phyloP scores from a whole-genome alignment of 2,329 filamentous ascomycete species.

The Venturia carpophila region DNA sequence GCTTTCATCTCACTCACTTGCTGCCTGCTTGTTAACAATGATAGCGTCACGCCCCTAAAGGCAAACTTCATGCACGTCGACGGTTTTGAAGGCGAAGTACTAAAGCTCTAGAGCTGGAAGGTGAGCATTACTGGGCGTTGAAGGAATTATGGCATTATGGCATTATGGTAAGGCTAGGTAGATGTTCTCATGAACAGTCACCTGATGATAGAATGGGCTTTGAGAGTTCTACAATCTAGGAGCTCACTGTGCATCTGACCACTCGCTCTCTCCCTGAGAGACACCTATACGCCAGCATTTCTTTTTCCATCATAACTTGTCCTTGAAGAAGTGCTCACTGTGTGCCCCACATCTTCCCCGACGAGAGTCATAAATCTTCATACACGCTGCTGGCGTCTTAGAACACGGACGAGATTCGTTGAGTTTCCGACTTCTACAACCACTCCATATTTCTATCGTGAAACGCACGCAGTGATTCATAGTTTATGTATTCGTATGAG shows the following conservation, averaged over 20 bases:
- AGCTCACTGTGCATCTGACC: neutral
- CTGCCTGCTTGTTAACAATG: slow-evolving; percentile 32
- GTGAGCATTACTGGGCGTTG: neutral
- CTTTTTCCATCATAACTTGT: neutral
- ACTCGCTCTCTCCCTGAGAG: neutral
- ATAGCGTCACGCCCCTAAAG: slow-evolving; percentile 72
- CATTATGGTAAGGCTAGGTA: neutral
- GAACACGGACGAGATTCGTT: neutral
- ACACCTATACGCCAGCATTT: neutral
- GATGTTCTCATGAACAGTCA: neutral
- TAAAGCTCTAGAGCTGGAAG: neutral
- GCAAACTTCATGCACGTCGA: slow-evolving; percentile 84
- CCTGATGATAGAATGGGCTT: neutral
- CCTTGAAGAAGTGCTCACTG: neutral
- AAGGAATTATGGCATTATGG: neutral
- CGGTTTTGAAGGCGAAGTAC: slow-evolving; percentile 55
- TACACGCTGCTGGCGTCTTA: neutral
- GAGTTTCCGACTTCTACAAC: neutral
- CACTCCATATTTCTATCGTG: neutral
- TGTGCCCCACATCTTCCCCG: neutral
- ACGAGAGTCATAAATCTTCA: neutral
- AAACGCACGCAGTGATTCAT: neutral
- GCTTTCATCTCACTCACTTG: slow-evolving; percentile 28
- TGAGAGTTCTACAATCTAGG: neutral
- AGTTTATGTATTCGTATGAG: neutral